Evolutionary conservation across 805 yeast species (phyloP), one percentile per base, ranked within the genome.

Genomic region (Candida dajiaensis): DNA sequence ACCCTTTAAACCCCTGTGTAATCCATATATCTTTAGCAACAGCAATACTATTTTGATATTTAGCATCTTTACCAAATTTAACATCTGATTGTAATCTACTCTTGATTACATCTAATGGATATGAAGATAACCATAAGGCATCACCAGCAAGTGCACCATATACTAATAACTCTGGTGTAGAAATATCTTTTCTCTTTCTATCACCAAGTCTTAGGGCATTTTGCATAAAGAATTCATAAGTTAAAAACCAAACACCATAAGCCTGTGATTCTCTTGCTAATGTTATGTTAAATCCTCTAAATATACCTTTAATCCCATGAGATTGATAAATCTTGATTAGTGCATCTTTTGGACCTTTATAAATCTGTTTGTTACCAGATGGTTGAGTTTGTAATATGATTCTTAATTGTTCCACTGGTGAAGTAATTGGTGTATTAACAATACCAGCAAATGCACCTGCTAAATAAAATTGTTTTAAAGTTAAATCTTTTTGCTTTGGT

Each of bases 361-460:
- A 74, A 20, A 67, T 56, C 22, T 66, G 67, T 12, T 69, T 54
- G 0, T 73, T 70, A 1, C 73, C 73, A 2, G 67, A 57, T 48
- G 69, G 64, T 15, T 88, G 85, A 2, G 96, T 89, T 67, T 94
- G 99, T 55, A 94, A 75, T 51, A 97, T 73, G 62, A 92, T 94
- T 69, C 99, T 82, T 50, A 94, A 76, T 60, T 90, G 98, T 65
- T 94, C 99, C 49, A 94, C 94, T 2, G 99, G 98, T 2, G 95
- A 77, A 2, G 97, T 95, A 56, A 92, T 67, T 50, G 90, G 82
- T 2, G 95, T 85, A 68, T 90, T 92, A 21, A 95, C 89, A 45
- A 89, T 67, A 35, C 99, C 99, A 33, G 96, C 97, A 22, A 87
- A 85, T 3, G 85, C 83, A 59, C 99, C 99, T 59, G 95, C 81